These are phyloP conservation scores for Clavispora santaluciae DNA, from an alignment of 805 yeast species.

Conservation along the genomic window DNA sequence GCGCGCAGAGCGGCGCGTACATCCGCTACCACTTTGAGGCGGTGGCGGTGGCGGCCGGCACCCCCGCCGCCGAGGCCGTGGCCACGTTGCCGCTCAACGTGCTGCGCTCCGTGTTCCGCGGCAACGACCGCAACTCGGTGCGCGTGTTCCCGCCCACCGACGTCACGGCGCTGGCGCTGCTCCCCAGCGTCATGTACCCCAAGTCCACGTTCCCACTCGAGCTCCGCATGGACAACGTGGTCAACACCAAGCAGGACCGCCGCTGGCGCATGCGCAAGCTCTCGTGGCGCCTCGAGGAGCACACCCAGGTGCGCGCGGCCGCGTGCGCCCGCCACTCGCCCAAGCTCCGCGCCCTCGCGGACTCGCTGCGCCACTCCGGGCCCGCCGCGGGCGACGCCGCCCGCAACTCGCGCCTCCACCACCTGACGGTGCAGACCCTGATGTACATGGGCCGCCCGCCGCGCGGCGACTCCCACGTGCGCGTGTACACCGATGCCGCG, in stretches of 20 bases:
- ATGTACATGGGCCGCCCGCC: constrained; percentile 15
- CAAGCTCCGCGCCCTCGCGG: constrained; percentile 45
- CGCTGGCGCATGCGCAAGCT: constrained; percentile 93
- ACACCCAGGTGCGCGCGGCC: constrained; percentile 53
- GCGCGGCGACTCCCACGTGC: background rate
- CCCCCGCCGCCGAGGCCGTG: constrained; percentile 20
- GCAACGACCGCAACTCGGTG: constrained; percentile 79
- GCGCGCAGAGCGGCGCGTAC: constrained; percentile 40
- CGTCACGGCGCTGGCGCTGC: constrained; percentile 76
- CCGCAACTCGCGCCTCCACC: constrained; percentile 14
- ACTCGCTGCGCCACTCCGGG: constrained; percentile 21
- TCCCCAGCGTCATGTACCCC: constrained; percentile 89
- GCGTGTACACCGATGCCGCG: background rate
- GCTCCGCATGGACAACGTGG: constrained; percentile 70
- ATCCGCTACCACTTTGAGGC: constrained; percentile 79
- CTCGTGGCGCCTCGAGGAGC: constrained; percentile 86
- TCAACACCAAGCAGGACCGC: constrained; percentile 43
- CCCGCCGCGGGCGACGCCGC: constrained; percentile 6
- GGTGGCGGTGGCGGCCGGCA: constrained; percentile 31
- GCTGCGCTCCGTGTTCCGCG: constrained; percentile 70
- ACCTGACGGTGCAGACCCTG: constrained; percentile 16
- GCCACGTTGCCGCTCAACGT: constrained; percentile 64
- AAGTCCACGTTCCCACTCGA: constrained; percentile 82
- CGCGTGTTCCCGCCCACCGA: constrained; percentile 96
- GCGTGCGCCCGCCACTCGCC: constrained; percentile 55